These are phyloP conservation scores for Sporothrix sp. DNA, from an alignment of 2,329 filamentous ascomycete species.

Conservation along the genomic window DNA sequence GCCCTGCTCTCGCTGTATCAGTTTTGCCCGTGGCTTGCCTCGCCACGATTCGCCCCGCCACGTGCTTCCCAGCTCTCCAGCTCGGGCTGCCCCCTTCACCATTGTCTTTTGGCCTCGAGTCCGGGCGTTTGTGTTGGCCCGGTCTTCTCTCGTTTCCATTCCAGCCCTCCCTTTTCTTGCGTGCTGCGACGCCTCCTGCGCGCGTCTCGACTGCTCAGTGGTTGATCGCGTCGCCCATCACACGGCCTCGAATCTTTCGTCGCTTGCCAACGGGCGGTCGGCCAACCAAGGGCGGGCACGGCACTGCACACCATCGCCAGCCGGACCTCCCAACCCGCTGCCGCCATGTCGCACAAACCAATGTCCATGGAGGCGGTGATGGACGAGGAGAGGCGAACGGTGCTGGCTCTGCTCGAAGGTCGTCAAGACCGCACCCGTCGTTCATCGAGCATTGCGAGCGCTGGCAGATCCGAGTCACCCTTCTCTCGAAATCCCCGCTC, in stretches of 20 bases:
- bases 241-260: no score
- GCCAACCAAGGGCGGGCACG: no score
- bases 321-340: no score
- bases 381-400: slow-evolving; percentile 67
- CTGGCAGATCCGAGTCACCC: slow-evolving; percentile 41
- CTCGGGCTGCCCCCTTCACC: background rate
- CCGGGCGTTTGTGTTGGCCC: background rate
- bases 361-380: slow-evolving; percentile 72
- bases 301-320: background rate
- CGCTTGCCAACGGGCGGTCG: no score
- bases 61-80: slow-evolving; percentile 10
- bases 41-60: slow-evolving; percentile 10
- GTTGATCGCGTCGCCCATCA: background rate
- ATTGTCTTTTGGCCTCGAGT: background rate
- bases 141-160: background rate
- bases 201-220: background rate
- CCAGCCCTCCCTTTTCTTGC: no score
- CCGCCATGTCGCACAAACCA: slow-evolving; percentile 29
- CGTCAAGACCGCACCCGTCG: slow-evolving; percentile 19
- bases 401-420: slow-evolving; percentile 58
- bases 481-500: slow-evolving; percentile 47
- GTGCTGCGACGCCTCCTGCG: no score
- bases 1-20: slow-evolving; percentile 6
- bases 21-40: slow-evolving; percentile 4
- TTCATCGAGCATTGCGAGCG: slow-evolving; percentile 24